These are phyloP conservation scores for Acacia crassicarpa DNA, from an alignment of 306 rosid genomes.

Conservation along the genomic window DNA sequence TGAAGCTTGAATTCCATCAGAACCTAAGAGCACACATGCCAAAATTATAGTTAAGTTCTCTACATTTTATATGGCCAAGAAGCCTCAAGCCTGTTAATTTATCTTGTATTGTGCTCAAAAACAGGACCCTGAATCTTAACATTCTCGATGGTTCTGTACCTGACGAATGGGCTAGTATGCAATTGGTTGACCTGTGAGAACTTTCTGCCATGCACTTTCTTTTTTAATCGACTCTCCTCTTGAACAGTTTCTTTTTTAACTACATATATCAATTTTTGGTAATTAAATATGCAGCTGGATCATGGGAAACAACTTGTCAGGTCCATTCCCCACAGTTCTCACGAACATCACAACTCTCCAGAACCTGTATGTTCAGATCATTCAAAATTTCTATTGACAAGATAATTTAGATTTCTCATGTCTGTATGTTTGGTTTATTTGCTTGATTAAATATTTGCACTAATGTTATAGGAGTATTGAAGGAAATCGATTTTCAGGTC, in stretches of 20 bases:
- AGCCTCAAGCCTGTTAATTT: background rate
- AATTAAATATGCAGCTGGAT: background rate
- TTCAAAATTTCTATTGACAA: background rate
- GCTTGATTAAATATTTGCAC: background rate
- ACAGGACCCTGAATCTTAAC: background rate
- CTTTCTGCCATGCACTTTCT: background rate
- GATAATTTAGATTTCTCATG: background rate
- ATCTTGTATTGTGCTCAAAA: background rate
- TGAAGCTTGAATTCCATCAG: background rate
- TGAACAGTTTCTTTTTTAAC: background rate
- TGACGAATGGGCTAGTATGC: background rate
- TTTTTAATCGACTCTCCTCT: background rate
- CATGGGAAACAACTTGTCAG: background rate
- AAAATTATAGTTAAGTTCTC: background rate
- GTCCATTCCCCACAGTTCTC: background rate
- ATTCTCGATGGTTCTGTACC: background rate
- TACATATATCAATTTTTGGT: background rate
- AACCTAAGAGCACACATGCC: background rate
- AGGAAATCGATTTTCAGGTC: background rate
- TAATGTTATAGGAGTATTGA: background rate
- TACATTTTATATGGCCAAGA: background rate
- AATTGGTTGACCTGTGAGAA: background rate
- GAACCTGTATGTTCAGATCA: background rate
- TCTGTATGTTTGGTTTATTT: background rate
- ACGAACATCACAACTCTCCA: background rate